Conservation (phyloP, 2,329 filamentous ascomycete genomes). For the Aureobasidium pullulans region DNA sequence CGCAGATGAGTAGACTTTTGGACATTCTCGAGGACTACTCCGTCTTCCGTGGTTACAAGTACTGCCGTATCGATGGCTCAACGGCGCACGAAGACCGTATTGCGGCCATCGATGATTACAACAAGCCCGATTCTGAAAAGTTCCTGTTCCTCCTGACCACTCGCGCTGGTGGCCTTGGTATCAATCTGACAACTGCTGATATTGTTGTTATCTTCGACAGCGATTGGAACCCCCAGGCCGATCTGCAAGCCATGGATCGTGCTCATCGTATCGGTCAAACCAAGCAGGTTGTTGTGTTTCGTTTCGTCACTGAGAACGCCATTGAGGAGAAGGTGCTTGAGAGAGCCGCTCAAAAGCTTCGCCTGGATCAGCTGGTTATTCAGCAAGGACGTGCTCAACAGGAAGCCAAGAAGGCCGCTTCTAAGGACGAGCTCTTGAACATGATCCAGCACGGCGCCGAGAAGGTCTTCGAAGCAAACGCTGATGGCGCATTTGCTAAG, state of each 20-base stretch:
- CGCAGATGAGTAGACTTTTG: slow-evolving; percentile 94
- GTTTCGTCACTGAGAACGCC: slow-evolving; percentile 94
- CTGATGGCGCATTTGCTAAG: slow-evolving; percentile 52
- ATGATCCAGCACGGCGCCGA: slow-evolving; percentile 99
- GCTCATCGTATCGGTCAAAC: slow-evolving; percentile 98
- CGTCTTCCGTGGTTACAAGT: slow-evolving; percentile 88
- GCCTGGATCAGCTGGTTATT: slow-evolving; percentile 93
- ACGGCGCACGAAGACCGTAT: slow-evolving; percentile 98
- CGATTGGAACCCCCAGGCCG: slow-evolving; percentile 97
- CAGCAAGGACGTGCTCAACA: slow-evolving; percentile 93
- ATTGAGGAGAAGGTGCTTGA: slow-evolving; percentile 98
- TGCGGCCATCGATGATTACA: slow-evolving; percentile 96
- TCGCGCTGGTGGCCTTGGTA: slow-evolving; percentile 88
- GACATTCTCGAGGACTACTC: slow-evolving; percentile 98
- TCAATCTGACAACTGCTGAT: slow-evolving; percentile 91
- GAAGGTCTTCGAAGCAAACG: slow-evolving; percentile 74
- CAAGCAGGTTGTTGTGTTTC: slow-evolving; percentile 93
- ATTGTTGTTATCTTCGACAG: slow-evolving; percentile 96
- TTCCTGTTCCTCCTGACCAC: slow-evolving; percentile 95
- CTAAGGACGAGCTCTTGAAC: slow-evolving; percentile 88
- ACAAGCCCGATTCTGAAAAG: slow-evolving; percentile 89
- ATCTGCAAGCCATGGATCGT: slow-evolving; percentile 97
- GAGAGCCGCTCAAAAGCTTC: slow-evolving; percentile 90
- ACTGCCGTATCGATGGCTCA: slow-evolving; percentile 93
- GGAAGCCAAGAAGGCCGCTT: slow-evolving; percentile 81